Base-by-base conservation (phyloP, 306 rosid species). In the Citrullus amarus region DNA sequence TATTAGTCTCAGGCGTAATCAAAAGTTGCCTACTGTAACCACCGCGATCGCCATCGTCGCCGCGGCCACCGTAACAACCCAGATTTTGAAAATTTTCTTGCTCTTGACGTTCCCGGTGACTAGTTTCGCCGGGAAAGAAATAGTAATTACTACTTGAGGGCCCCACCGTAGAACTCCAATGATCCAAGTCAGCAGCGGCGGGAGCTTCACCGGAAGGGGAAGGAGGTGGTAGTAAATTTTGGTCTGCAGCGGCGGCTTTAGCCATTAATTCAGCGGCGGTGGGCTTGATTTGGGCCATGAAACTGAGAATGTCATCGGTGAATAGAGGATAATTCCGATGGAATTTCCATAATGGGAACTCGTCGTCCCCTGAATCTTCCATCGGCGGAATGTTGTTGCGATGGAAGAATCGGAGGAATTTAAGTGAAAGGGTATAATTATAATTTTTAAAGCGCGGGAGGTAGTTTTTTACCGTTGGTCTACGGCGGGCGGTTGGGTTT, bases 401-500 rank as follows among this genome's bases (percentile, higher is more conserved):
- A 13, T 51, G 18, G 53, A 48, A 48, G 36, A 74, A 8, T 15
- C 6, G 46, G 1, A 44, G 6, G 51, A 66, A 28, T 25, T 10
- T 28, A 59, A 28, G 20, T 55, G 83, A 82, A 78, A 7, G 79
- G 63, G 54, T 56, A 54, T 17, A 2, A 9, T 65, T 20, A 12
- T 13, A 48, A 12, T 48, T 12, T 53, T 78, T 22, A 39, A 73
- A 87, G 82, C 80, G 84, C 81, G 71, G 81, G 77, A 9, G 85
- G 66, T 71, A 65, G 88, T 88, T 90, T 75, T 53, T 84, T 59
- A 84, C 87, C 81, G 91, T 90, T 83, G 79, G 43, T 53, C 25
- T 44, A 55, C 41, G 69, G 46, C 67, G 14, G 67, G 28, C 79
- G 59, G 85, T 76, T 79, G 30, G 53, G 67, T 60, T 53, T 16